phyloP scores from a whole-genome alignment of 352 stramenopile genomes.

The Pythium plurisporium region DNA sequence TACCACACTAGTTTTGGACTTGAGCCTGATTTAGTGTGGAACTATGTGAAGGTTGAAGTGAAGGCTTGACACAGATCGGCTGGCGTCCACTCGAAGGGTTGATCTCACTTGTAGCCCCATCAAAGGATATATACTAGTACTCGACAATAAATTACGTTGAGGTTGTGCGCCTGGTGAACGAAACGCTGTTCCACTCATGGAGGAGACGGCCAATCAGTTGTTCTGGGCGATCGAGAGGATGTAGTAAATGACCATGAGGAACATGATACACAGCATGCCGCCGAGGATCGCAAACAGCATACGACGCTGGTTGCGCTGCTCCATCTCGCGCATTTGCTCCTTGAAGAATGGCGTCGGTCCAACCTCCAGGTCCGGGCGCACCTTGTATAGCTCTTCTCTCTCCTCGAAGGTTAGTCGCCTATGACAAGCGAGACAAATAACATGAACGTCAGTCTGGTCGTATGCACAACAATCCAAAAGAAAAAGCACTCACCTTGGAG shows the following conservation, averaged over 20 bases:
- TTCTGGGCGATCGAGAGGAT: too few species aligned
- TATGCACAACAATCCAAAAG: too few species aligned
- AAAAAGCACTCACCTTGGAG: constrained; percentile 36
- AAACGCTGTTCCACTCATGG: too few species aligned
- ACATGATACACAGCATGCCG: constrained; percentile 58
- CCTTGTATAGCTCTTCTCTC: constrained; percentile 64
- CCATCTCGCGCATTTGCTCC: constrained; percentile 57
- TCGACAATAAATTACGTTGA: too few species aligned
- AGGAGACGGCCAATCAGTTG: too few species aligned
- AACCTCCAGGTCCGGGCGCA: constrained; percentile 65
- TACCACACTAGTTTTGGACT: background rate
- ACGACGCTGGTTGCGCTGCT: constrained; percentile 54
- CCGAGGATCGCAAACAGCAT: constrained; percentile 66
- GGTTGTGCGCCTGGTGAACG: too few species aligned
- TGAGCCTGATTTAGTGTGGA: background rate
- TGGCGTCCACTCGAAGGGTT: too few species aligned
- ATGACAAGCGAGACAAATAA: too few species aligned
- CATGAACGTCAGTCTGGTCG: too few species aligned
- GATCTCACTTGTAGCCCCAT: too few species aligned
- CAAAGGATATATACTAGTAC: too few species aligned
- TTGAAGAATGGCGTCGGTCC: constrained; percentile 55
- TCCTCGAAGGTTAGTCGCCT: constrained; percentile 71
- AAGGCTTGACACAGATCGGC: background rate
- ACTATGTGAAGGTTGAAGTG: constrained; percentile 3
- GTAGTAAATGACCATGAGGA: constrained; percentile 81